Evolutionary conservation across 202 grass and related monocot species (phyloP), one percentile per base, ranked within the genome.

Genomic region (Hordeum pubiflorum): DNA sequence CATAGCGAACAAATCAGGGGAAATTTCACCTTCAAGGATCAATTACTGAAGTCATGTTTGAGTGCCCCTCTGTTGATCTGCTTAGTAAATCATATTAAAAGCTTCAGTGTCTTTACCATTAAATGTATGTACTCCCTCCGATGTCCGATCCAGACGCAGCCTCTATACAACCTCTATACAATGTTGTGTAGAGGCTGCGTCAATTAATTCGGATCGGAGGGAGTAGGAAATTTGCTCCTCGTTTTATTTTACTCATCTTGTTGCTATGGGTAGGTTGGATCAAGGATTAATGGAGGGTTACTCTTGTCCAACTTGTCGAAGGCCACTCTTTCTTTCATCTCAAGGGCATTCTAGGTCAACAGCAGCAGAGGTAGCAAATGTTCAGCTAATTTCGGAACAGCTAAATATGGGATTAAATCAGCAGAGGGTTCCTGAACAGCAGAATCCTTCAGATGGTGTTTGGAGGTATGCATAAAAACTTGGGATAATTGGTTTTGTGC

Each of bases 231-330:
- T 20, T 72, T 62, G n/a, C 2, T 74, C 18, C 6, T 29, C 10
- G 5, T 61, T 67, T 72, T 73, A 15, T 21, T 69, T 76, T 76
- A 56, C 18, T 13, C 33, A 60, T 31, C 69, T 59, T 73, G 48
- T 61, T 88, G 81, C 52, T 59, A 74, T 83, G 77, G 81, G 64
- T 87, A 99, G 97, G 97, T 89, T 99, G 76, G 97, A 99, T 88
- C 91, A 99, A 82, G 91, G 97, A 48, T 80, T 96, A 75, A 91
- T 90, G 60, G 97, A 99, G 46, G 91, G 79, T 61, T 99, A 99
- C 81, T 96, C 93, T 76, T 99, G 97, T 69, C 97, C 97, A 79
- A 96, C 93, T 81, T 99, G 97, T 85, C 85, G 93, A 82, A 93
- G 97, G 81, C 87, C 97, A 54, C 89, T 96, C 55, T 83, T 86